These are phyloP conservation scores for Lasiosphaeria miniovina DNA, from an alignment of 495 filamentous ascomycete species.

Conservation along the genomic window DNA sequence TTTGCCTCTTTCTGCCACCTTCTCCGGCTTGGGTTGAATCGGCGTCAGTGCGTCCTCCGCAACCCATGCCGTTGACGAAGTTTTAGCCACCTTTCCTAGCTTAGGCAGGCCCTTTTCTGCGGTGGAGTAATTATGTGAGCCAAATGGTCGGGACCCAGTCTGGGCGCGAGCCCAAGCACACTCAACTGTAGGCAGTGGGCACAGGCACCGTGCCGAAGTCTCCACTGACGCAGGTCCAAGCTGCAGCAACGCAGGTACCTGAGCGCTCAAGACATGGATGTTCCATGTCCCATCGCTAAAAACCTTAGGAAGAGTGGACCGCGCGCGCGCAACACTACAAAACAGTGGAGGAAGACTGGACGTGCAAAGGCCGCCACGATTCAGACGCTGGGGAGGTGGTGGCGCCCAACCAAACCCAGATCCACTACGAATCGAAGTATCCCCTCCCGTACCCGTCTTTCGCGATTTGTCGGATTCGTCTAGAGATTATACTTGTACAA, in stretches of 20 bases:
- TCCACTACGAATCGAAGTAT: too few relatives aligned
- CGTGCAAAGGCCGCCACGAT: background rate
- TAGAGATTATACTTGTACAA: too few relatives aligned
- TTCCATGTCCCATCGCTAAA: background rate
- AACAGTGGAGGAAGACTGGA: background rate
- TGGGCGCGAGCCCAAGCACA: background rate
- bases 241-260: background rate
- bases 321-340: too few relatives aligned
- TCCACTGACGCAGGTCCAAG: background rate
- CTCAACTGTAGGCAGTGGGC: too few relatives aligned
- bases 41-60: too few relatives aligned
- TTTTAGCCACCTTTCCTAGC: background rate
- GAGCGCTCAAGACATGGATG: background rate
- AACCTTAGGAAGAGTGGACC: background rate
- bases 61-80: too few relatives aligned
- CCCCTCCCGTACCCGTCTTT: too few relatives aligned
- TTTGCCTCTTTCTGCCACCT: background rate
- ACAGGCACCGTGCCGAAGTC: background rate
- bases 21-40: background rate
- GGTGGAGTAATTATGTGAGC: slow-evolving; percentile 8
- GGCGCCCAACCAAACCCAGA: too few relatives aligned
- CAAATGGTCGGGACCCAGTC: slow-evolving; percentile 11
- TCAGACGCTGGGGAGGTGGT: background rate
- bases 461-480: too few relatives aligned
- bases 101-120: background rate